These are phyloP conservation scores for Teunomyces panamensis DNA, from an alignment of 805 yeast genomes.

Conservation along the genomic window DNA sequence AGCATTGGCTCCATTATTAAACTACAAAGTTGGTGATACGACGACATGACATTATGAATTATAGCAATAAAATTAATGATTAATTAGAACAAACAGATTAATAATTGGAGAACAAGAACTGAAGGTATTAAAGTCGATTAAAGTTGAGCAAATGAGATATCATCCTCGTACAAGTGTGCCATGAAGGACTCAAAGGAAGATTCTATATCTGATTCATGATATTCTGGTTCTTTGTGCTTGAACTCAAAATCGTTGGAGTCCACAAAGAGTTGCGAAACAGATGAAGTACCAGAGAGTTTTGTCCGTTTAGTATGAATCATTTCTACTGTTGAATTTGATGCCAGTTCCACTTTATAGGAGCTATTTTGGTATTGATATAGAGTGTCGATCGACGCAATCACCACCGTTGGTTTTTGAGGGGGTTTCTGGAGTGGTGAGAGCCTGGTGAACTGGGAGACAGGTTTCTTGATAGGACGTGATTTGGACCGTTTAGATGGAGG, in stretches of 20 bases:
- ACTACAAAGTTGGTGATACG: slow-evolving; percentile 9
- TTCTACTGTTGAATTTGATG: background rate
- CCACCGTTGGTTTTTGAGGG: slow-evolving; percentile 23
- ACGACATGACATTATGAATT: slow-evolving; percentile 3
- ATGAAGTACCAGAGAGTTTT: background rate
- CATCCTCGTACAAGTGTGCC: background rate
- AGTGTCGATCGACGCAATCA: slow-evolving; percentile 20
- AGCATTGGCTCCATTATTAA: slow-evolving; percentile 55
- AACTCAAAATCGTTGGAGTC: background rate
- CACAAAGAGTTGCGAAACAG: background rate
- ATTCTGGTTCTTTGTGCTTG: background rate
- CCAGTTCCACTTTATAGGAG: background rate
- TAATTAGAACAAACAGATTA: background rate
- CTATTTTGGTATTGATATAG: slow-evolving; percentile 9
- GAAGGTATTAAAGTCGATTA: background rate
- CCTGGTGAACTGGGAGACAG: background rate
- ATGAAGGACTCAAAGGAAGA: background rate
- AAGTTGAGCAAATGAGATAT: background rate
- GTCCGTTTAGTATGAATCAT: background rate
- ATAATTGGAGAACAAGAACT: background rate
- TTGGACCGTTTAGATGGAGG: background rate
- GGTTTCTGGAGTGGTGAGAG: slow-evolving; percentile 11
- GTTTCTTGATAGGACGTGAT: slow-evolving; percentile 2
- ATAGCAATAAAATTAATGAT: background rate
- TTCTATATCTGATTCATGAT: background rate